Conservation (phyloP, 2,329 filamentous ascomycete genomes). For the Aureobasidium sp. region DNA sequence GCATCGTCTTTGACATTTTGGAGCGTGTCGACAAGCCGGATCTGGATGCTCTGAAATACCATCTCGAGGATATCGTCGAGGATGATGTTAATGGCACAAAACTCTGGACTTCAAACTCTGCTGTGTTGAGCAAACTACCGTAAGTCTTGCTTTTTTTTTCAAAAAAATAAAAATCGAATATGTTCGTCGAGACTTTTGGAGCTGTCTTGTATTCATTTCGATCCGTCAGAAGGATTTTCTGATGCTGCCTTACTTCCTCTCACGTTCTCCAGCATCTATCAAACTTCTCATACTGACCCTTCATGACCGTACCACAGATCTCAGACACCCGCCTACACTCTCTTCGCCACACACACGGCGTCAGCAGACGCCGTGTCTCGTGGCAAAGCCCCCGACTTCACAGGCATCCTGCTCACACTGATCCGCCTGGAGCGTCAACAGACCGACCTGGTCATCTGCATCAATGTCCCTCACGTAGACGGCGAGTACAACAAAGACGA, state of each 20-base stretch:
- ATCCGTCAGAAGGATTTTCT: not conserved
- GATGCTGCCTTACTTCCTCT: not conserved
- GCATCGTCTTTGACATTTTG: conserved; percentile 82
- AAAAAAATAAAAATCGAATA: too few relatives aligned
- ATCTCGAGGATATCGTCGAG: conserved; percentile 39
- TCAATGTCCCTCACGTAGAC: conserved; percentile 79
- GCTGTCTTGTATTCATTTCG: too few relatives aligned
- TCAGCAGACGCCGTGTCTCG: conserved; percentile 19
- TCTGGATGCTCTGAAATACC: conserved; percentile 51
- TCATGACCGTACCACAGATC: conserved; percentile 30
- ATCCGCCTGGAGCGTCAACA: conserved; percentile 64
- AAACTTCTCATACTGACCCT: not conserved
- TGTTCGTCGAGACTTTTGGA: not conserved
- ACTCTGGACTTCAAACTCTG: conserved; percentile 23
- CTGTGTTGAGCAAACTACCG: conserved; percentile 27
- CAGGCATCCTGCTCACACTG: conserved; percentile 67
- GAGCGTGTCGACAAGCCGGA: conserved; percentile 68
- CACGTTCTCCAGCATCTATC: not conserved
- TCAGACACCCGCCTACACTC: conserved; percentile 54
- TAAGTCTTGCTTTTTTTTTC: conserved; percentile 19
- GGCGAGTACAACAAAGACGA: conserved; percentile 66
- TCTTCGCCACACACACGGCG: conserved; percentile 51
- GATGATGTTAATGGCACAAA: conserved; percentile 27
- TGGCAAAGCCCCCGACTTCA: conserved; percentile 40
- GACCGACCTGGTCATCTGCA: conserved; percentile 75